phyloP scores from a whole-genome alignment of 164 flowering plant genomes.

The Magnolia changhungtana region DNA sequence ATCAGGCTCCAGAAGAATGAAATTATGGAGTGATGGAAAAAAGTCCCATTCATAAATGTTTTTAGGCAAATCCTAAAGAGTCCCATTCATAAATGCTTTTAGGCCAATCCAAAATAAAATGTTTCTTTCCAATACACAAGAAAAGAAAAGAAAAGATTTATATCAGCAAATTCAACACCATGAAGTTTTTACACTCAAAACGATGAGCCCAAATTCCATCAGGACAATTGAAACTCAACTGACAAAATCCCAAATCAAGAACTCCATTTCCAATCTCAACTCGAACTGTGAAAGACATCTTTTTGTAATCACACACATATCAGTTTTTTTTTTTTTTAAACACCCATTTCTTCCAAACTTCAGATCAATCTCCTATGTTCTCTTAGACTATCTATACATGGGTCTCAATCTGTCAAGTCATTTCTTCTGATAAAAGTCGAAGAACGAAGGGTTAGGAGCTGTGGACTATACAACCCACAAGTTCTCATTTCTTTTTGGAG shows the following conservation, averaged over 20 bases:
- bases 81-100: too few species aligned
- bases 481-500: not conserved
- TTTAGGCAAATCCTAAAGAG: too few species aligned
- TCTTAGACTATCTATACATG: constrained; percentile 24
- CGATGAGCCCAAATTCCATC: not conserved
- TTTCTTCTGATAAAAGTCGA: constrained; percentile 68
- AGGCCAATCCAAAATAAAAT: too few species aligned
- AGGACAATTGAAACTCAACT: not conserved
- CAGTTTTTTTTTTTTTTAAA: not conserved
- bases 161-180: too few species aligned
- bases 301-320: too few species aligned
- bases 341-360: constrained; percentile 10
- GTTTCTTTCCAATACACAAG: too few species aligned
- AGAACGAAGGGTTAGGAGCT: constrained; percentile 60
- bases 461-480: constrained; percentile 49
- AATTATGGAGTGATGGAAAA: too few species aligned
- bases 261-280: not conserved
- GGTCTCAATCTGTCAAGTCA: constrained; percentile 21
- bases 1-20: too few species aligned
- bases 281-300: not conserved
- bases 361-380: constrained; percentile 8
- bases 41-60: too few species aligned
- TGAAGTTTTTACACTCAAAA: not conserved
- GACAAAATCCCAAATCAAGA: not conserved
- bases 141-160: too few species aligned